Evolutionary conservation across 192 early-diverging fungal species (phyloP), one percentile per base, ranked within the genome.

Genomic region (Entomortierella beljakovae): DNA sequence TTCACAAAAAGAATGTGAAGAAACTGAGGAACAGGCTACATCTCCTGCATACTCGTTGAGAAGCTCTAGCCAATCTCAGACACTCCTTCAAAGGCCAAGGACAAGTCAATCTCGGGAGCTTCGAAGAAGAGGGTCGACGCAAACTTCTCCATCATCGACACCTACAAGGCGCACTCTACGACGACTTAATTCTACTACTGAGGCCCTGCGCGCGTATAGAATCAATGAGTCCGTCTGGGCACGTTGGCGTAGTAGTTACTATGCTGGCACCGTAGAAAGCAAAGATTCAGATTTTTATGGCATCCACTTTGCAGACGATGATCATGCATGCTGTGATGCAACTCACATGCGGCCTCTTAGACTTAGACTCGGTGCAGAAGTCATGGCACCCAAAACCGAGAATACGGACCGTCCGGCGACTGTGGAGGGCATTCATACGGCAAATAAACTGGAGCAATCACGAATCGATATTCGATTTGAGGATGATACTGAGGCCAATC

Each of bases 141-240:
- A 58, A 42, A 38, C 25, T 7, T 52, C 58, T 6, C 42, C 28
- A 22, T 34, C 73, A 0, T 22, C 65, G 11, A 18, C 65, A 9
- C 53, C 59, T 20, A 49, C 65, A 11, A 37, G 73, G 15, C 38
- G 58, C n/a, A 56, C 59, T 37, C 33, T 64, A 13, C 67, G 75
- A 0, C 57, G 75, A 16, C 40, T 53, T 0, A 38, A 37, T 18
- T 79, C 75, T 6, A n/a, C 38, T 15, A 38, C 51, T 3, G 67
- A 79, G 28, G 50, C 37, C 0, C 16, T 65, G 31, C 62, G 68
- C 7, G 16, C 25, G 0, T 79, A 70, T 42, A 69, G 61, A 42
- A 25, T 23, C 2, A 40, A 60, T 42, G 75, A 64, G 29, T 20
- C 67, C 16, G 75, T 79, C 20, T 79, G 75, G 75, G 75, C 67